Base-by-base conservation (phyloP, 495 filamentous ascomycete species). In the Tuber aestivum region DNA sequence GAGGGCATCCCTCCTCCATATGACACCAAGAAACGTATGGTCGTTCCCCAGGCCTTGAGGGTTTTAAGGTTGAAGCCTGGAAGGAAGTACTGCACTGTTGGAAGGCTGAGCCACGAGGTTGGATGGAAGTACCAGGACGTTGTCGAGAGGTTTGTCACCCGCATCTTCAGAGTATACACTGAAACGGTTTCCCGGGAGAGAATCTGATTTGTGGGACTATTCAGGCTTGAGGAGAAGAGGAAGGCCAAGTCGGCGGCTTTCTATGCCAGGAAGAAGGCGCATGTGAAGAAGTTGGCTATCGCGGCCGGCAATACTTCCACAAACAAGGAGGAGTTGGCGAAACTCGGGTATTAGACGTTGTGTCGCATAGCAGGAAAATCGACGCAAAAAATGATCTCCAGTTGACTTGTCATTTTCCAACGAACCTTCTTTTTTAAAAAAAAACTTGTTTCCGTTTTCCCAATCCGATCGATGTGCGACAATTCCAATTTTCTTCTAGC, bases 41-140 rank as follows among this genome's bases (percentile, higher is more conserved):
- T 99, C 78, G 95, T 99, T 84, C 95, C 95, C 84, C 95, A 98
- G 90, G 95, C 95, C 81, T 90, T 99, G 80, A 91, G 95, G 84
- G 90, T 98, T 77, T 89, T 99, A 85, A 88, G 95, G 83, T 89
- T 99, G 83, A 94, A 97, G 89, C 95, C 95, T 83, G 95, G 95
- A 83, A 93, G 95, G 87, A 99, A 99, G 90, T 99, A 94, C 92
- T 99, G 96, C 91, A 94, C 93, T 76, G 95, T 99, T 82, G 95
- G 95, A 81, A 90, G 95, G 85, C 88, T 99, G 84, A 95, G 94
- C 87, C 94, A 97, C 86, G 95, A 99, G 87, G 94, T 98, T 83
- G 95, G 95, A 86, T 99, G 95, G 95, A 98, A 98, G 87, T 99
- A 99, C 91, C 91, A 97, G 89, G 94, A 97, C 85, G 94, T 98